Conservation (phyloP, 2,329 filamentous ascomycete genomes). For the Achaetomium macrosporum region DNA sequence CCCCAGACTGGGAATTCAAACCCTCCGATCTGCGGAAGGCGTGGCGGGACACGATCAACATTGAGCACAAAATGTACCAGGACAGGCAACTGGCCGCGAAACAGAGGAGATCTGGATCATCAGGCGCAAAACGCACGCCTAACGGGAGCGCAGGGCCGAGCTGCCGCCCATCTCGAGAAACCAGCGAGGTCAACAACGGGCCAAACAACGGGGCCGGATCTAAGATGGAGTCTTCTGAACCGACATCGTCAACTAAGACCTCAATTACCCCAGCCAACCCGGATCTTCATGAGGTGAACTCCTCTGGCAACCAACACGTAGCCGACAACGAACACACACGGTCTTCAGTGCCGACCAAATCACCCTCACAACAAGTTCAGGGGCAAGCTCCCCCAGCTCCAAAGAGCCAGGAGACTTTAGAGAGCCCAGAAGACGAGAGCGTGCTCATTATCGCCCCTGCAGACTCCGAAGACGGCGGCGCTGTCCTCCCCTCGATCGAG, state of each 20-base stretch:
- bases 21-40: conserved; percentile 54
- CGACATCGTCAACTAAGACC: background rate
- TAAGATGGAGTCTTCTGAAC: background rate
- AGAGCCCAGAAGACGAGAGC: background rate
- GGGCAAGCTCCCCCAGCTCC: too few species aligned
- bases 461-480: background rate
- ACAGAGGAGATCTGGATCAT: conserved; percentile 25
- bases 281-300: too few species aligned
- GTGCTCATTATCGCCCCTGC: background rate
- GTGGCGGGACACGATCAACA: conserved; percentile 61
- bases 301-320: background rate
- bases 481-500: conserved; percentile 9
- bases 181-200: background rate
- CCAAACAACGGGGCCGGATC: background rate
- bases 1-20: conserved; percentile 47
- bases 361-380: too few species aligned
- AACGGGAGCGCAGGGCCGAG: conserved; percentile 20
- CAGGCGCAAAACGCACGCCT: background rate
- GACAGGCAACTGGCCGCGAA: conserved; percentile 35
- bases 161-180: background rate
- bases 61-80: conserved; percentile 55
- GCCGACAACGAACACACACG: background rate
- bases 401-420: too few species aligned
- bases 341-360: too few species aligned
- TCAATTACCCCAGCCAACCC: background rate